These are phyloP conservation scores for Cladosporium sp. DNA, from an alignment of 2,329 filamentous ascomycete species.

Conservation along the genomic window DNA sequence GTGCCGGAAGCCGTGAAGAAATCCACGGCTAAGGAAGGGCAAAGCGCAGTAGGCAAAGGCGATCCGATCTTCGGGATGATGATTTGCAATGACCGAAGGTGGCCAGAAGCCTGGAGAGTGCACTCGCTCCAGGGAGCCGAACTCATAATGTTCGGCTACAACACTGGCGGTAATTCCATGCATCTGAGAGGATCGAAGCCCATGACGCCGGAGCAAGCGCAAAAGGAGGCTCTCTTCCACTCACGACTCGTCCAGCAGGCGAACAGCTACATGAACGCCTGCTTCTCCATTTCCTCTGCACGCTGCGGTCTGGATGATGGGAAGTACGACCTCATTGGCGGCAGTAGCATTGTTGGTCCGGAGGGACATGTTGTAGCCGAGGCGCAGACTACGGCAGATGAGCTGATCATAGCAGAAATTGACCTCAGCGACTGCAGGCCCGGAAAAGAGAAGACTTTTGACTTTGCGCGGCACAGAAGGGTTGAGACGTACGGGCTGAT, in stretches of 20 bases:
- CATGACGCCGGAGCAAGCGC: constrained; percentile 43
- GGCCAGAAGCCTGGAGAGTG: constrained; percentile 51
- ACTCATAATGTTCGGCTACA: constrained; percentile 48
- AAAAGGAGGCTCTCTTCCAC: constrained; percentile 48
- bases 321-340: constrained; percentile 47
- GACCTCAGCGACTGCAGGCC: constrained; percentile 46
- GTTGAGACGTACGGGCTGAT: constrained; percentile 42
- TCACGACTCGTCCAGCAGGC: constrained; percentile 50
- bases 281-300: constrained; percentile 48
- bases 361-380: constrained; percentile 50
- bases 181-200: constrained; percentile 42
- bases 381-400: constrained; percentile 45
- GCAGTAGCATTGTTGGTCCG: constrained; percentile 46
- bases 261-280: constrained; percentile 52
- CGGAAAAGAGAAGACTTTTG: constrained; percentile 46
- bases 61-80: constrained; percentile 54
- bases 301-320: constrained; percentile 51
- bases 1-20: constrained; percentile 36
- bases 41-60: constrained; percentile 34
- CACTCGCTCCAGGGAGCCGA: constrained; percentile 51
- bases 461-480: constrained; percentile 43
- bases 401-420: constrained; percentile 49
- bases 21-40: constrained; percentile 19
- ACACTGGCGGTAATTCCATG: constrained; percentile 48
- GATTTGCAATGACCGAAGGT: constrained; percentile 54